These are phyloP conservation scores for Hyparrhenia diplandra DNA, from an alignment of 176 grass and related monocot genomes.

Conservation along the genomic window DNA sequence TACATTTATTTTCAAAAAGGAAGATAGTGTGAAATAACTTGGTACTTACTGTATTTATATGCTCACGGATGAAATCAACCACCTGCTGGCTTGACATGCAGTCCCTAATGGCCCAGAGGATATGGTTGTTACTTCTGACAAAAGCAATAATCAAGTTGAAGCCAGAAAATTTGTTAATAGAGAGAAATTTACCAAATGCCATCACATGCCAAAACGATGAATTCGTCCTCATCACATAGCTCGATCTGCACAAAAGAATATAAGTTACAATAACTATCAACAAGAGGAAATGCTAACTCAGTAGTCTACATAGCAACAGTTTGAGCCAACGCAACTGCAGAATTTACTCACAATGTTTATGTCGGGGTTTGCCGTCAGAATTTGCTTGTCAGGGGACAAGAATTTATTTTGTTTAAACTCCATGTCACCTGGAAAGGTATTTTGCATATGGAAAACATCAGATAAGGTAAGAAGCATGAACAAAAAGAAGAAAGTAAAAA, in stretches of 20 bases:
- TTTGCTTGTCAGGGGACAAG: slow-evolving; percentile 84
- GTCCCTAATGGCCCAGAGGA: slow-evolving; percentile 47
- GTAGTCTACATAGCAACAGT: background rate
- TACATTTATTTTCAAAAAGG: background rate
- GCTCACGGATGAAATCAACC: slow-evolving; percentile 86
- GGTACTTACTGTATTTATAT: slow-evolving; percentile 66
- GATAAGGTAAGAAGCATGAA: slow-evolving; percentile 21
- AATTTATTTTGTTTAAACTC: slow-evolving; percentile 96
- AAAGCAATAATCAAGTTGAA: background rate
- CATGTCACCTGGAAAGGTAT: slow-evolving; percentile 60
- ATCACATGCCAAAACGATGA: slow-evolving; percentile 91
- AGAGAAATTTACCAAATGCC: slow-evolving; percentile 75
- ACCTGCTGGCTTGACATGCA: slow-evolving; percentile 88
- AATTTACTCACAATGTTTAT: slow-evolving; percentile 60
- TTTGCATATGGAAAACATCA: slow-evolving; percentile 10
- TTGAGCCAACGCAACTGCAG: background rate
- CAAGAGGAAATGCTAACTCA: background rate
- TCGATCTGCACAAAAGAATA: slow-evolving; percentile 57
- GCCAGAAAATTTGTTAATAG: background rate
- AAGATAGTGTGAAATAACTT: background rate
- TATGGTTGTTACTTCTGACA: background rate
- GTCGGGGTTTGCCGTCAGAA: slow-evolving; percentile 83
- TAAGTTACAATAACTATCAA: background rate
- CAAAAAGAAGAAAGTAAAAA: background rate
- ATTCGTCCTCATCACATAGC: slow-evolving; percentile 89